Evolutionary conservation across 2,329 filamentous ascomycete species (phyloP), one percentile per base, ranked within the genome.

Genomic region (Monilinia laxa): DNA sequence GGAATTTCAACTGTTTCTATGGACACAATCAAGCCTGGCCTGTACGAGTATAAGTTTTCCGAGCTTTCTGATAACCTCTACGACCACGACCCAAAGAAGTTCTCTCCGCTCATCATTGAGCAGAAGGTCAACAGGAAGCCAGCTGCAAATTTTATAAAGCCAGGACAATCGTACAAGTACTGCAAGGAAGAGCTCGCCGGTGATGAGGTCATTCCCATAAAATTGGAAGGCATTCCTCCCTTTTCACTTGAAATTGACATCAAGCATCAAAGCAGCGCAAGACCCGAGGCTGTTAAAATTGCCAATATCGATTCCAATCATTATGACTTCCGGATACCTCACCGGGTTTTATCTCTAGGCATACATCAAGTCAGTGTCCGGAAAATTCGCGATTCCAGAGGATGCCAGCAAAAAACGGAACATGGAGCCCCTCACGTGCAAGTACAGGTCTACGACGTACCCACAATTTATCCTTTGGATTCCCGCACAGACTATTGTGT

Each of bases 161-260:
- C 93, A 3, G 93, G 93, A 20, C 95, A 95, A 77, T 93, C 92
- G 0, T 97, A 97, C 82, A 96, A 95, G 76, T 97, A 94, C 79
- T 99, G 95, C 80, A 90, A 93, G 77, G 88, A 93, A 58, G 92
- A 97, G 73, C 85, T 90, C 62, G 87, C 87, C 64, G 87, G 88
- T 42, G 92, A 96, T 73, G 93, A 99, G 75, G 87, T 86, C 52
- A 97, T 99, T 65, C 93, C 94, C 0, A 90, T 99, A 68, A 88
- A 86, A 2, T 83, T 99, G 23, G 90, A 90, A 68, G 95, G 95
- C 51, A 82, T 89, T 20, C 87, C 94, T 9, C 95, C 95, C 0
- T 99, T 99, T 80, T 89, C 89, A 58, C 82, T 99, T 5, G 95
- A 98, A 76, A 85, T 98, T 31, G 93, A 94, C 74, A 92, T 99